Base-by-base conservation (phyloP, 192 early-diverging fungal species). In the Backusella australiensis region DNA sequence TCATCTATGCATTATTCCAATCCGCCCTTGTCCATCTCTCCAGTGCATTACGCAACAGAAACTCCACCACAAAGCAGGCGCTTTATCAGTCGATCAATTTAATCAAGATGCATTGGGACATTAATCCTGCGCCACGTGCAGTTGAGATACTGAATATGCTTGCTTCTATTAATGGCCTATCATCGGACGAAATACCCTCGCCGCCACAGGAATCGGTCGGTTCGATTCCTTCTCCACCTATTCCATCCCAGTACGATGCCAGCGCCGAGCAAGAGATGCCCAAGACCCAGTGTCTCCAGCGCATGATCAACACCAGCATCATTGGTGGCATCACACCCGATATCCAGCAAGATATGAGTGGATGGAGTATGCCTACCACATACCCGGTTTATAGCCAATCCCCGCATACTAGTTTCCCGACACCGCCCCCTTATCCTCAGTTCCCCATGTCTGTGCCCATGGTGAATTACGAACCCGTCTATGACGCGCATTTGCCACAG, bases 301-400 rank as follows among this genome's bases (percentile, higher is more conserved):
- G 70, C 11, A 78, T 73, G 65, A 78, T 78, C 26, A 73, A 42
- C 63, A 78, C 77, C 0, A 68, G 71, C 4, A 70, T 77, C 1
- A 69, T 77, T 6, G 71, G 77, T 53, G 65, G 63, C 2, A 78
- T 78, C 19, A 78, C 59, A 11, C 77, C 77, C n/a, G 71, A 73
- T 15, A 67, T 73, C 8, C 71, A 68, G 14, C 26, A 52, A 65
- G 34, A 71, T 17, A 29, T 35, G 38, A 26, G 0, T 3, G 12
- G 56, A 6, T 34, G 44, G 66, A 36, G 38, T 17, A 4, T 68
- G 29, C 38, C 32, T 6, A 23, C 21, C 26, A 36, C 21, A 36
- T 6, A 14, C 32, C 34, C 46, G 32, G n/a, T 14, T 11, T 41
- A 19, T 26, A 69, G 35, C 68, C 21, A 69, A 69, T 15, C 68